A percentile compares a stretch with the other conserved stretches of the same genome.
phyloP scores from a whole-genome alignment of 352 stramenopile species.

The Plasmopara viticola region DNA sequence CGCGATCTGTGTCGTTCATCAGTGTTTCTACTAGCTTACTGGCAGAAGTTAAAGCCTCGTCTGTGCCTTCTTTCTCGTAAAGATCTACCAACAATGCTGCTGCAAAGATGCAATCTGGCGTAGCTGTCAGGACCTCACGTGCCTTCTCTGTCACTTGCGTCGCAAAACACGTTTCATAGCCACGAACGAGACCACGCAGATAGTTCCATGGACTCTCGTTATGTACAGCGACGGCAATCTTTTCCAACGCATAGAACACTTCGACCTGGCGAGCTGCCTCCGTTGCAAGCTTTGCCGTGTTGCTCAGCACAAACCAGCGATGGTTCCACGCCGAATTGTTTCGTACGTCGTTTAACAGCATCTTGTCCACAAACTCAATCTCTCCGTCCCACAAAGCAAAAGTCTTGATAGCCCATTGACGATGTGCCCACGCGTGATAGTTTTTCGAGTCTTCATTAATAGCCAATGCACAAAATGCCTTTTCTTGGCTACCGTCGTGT shows the following conservation, averaged over 20 bases:
- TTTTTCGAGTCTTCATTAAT: constrained; percentile 97
- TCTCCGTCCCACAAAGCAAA: constrained; percentile 90
- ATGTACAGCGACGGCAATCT: constrained; percentile 63
- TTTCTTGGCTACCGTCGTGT: constrained; percentile 80
- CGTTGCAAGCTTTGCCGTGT: constrained; percentile 34
- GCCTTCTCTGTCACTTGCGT: constrained; percentile 37
- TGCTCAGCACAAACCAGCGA: constrained; percentile 78
- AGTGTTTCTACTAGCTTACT: constrained; percentile 57
- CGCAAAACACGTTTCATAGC: constrained; percentile 41
- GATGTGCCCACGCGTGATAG: constrained; percentile 98
- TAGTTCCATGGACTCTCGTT: constrained; percentile 93
- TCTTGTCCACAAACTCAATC: constrained; percentile 83
- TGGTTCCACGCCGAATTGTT: constrained; percentile 96
- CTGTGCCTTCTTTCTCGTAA: constrained; percentile 43
- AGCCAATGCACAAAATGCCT: constrained; percentile 89
- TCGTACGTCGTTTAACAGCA: constrained; percentile 89
- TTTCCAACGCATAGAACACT: constrained; percentile 64
- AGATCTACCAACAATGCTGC: constrained; percentile 70
- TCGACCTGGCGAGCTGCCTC: constrained; percentile 46
- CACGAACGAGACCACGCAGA: constrained; percentile 59
- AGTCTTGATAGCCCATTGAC: constrained; percentile 91
- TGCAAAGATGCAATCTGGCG: constrained; percentile 63
- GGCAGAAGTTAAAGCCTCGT: constrained; percentile 32
- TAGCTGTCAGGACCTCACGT: constrained; percentile 27
- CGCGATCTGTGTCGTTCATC: constrained; percentile 64